Evolutionary conservation across 2,329 filamentous ascomycete species (phyloP).

Genomic region (Penicillium thymicola): DNA sequence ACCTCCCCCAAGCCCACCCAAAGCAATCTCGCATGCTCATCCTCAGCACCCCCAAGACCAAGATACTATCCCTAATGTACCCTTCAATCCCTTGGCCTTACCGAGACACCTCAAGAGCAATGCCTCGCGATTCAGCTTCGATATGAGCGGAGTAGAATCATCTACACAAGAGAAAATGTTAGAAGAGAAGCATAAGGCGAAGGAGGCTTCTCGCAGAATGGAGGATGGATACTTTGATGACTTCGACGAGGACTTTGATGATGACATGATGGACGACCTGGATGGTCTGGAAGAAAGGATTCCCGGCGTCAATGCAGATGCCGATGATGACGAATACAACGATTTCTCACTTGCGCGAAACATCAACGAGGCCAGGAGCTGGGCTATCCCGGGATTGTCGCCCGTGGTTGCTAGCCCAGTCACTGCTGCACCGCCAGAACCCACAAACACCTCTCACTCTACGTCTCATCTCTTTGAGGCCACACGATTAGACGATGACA

Average conservation of each 20-base stretch:
- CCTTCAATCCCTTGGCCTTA: conserved; percentile 33
- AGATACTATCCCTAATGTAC: conserved; percentile 32
- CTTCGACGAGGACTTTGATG: conserved; percentile 45
- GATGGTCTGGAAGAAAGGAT: conserved; percentile 49
- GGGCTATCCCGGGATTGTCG: conserved; percentile 36
- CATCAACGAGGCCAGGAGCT: conserved; percentile 27
- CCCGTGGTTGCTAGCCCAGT: conserved; percentile 36
- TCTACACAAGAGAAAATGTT: conserved; percentile 59
- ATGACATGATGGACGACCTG: conserved; percentile 44
- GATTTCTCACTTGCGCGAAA: conserved; percentile 26
- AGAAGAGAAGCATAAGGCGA: conserved; percentile 60
- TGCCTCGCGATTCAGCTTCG: conserved; percentile 64
- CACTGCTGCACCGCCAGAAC: conserved; percentile 22
- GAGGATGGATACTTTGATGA: conserved; percentile 37
- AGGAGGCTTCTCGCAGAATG: conserved; percentile 45
- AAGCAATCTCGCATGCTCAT: conserved; percentile 5
- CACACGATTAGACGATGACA: not conserved
- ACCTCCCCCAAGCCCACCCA: conserved; percentile 3
- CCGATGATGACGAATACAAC: conserved; percentile 40
- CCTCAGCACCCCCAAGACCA: conserved; percentile 25
- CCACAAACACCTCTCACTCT: not conserved
- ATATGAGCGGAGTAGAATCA: conserved; percentile 57
- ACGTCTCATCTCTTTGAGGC: not conserved
- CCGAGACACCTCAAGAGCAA: conserved; percentile 53
- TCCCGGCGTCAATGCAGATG: conserved; percentile 48